These are phyloP conservation scores for Phytomonas sp. DNA, from an alignment of 208 protist species.

Conservation along the genomic window DNA sequence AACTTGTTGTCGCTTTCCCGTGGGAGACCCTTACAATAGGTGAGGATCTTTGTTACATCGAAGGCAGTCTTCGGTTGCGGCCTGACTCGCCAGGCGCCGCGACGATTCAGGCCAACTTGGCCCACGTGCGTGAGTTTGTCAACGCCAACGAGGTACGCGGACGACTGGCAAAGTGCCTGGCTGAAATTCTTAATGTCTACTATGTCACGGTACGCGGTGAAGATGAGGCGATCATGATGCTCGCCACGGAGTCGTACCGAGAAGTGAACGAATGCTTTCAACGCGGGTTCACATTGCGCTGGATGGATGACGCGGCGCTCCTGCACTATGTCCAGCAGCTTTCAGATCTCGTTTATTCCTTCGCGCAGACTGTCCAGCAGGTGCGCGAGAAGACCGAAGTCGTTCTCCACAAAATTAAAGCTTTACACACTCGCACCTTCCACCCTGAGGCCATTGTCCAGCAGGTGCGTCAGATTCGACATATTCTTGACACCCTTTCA, in stretches of 20 bases:
- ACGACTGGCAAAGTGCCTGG: constrained; percentile 62
- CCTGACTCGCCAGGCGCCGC: not conserved
- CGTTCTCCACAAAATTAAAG: constrained; percentile 41
- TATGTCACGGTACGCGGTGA: constrained; percentile 64
- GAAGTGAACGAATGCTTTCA: constrained; percentile 50
- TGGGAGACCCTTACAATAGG: constrained; percentile 25
- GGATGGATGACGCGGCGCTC: constrained; percentile 50
- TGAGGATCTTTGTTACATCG: constrained; percentile 64
- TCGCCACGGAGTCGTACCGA: constrained; percentile 71
- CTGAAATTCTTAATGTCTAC: constrained; percentile 54
- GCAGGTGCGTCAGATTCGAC: constrained; percentile 47
- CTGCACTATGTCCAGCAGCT: constrained; percentile 49
- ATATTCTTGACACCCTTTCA: constrained; percentile 40
- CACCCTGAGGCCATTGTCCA: constrained; percentile 52
- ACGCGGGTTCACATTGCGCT: constrained; percentile 44
- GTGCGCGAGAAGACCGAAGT: constrained; percentile 49
- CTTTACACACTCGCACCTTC: constrained; percentile 30
- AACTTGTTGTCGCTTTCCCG: constrained; percentile 42
- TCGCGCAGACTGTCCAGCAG: constrained; percentile 44
- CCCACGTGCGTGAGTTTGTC: constrained; percentile 34
- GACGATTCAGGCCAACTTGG: constrained; percentile 6
- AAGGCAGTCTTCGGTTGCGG: constrained; percentile 25
- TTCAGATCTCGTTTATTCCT: constrained; percentile 43
- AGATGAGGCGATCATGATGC: constrained; percentile 63
- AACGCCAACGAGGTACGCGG: constrained; percentile 48